Base-by-base conservation (phyloP, 2,329 filamentous ascomycete genomes). In the Cephalotrichum gorgonifer region DNA sequence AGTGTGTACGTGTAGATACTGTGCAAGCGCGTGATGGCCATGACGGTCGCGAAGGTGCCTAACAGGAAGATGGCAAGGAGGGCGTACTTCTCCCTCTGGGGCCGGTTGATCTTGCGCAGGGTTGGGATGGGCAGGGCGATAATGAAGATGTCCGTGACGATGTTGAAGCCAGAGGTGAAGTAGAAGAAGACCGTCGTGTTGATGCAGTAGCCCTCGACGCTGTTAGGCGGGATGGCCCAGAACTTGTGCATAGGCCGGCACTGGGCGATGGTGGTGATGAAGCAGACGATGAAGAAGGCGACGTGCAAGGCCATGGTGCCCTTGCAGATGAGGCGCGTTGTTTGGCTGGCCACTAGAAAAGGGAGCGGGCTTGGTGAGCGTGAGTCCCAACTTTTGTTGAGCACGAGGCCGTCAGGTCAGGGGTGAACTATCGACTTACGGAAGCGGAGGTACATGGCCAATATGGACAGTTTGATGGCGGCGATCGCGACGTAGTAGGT, bases 31-130 rank as follows among this genome's bases (percentile, higher is more conserved):
- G 68, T 61, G 30, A 64, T 61, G 6, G 65, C 65, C 50, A 62
- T 63, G 26, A 65, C 58, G 4, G 62, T 59, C 5, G 65, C 64
- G 39, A 70, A 63, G 15, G 53, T 53, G n/a, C 65, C 66, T 8
- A 62, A 61, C 2, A 69, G 68, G 44, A 74, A 74, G 38, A 74
- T 61, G 17, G 63, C 47, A 35, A 65, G 61, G 33, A 83, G 65
- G 0, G 73, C 75, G 14, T 74, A 57, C 48, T 77, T 76, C 49
- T 76, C 73, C 3, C 64, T 64, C 4, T 57, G 58, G 0, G 73
- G 71, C 6, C 77, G 73, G 49, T 73, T 64, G 3, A 78, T 64
- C 2, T 63, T 63, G 0, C 66, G 59, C 0, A 76, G 60, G 1
- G 72, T 67, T 1, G 61, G 62, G 31, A 75, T 59, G 1, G 73